Evolutionary conservation across 768 basidiomycete species (phyloP).

Genomic region (Amanita pseudoporphyria): DNA sequence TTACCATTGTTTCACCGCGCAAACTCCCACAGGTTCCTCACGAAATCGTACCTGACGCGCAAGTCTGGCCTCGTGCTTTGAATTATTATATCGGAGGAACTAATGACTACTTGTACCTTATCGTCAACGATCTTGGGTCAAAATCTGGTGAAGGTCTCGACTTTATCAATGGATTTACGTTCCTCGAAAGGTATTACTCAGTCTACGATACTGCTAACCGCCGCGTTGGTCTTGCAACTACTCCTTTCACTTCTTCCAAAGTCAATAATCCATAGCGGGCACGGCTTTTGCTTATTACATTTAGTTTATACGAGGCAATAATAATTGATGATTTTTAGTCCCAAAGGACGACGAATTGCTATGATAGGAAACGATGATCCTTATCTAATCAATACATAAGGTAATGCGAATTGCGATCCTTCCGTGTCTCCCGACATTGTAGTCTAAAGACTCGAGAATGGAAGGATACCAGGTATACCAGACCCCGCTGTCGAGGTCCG

Average conservation of each 20-base stretch:
- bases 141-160: conserved; percentile 50
- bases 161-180: conserved; percentile 43
- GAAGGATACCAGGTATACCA: conserved; percentile 8
- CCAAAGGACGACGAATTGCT: too few relatives aligned
- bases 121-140: conserved; percentile 43
- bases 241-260: conserved; percentile 27
- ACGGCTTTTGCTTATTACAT: too few relatives aligned
- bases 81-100: conserved; percentile 51
- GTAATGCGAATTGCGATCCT: too few relatives aligned
- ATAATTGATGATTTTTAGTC: too few relatives aligned
- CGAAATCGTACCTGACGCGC: conserved; percentile 30
- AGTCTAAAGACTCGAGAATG: not conserved
- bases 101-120: conserved; percentile 40
- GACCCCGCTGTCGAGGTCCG: conserved; percentile 8
- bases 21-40: conserved; percentile 19
- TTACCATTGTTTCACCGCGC: not conserved
- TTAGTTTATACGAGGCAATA: too few relatives aligned
- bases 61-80: conserved; percentile 47
- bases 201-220: conserved; percentile 53
- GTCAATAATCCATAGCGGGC: not conserved
- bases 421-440: too few relatives aligned
- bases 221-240: conserved; percentile 51
- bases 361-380: too few relatives aligned
- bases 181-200: conserved; percentile 51
- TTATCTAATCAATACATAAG: too few relatives aligned